These are phyloP conservation scores for Neocallimastix lanati DNA, from an alignment of 192 early-diverging fungal genomes.

Conservation along the genomic window DNA sequence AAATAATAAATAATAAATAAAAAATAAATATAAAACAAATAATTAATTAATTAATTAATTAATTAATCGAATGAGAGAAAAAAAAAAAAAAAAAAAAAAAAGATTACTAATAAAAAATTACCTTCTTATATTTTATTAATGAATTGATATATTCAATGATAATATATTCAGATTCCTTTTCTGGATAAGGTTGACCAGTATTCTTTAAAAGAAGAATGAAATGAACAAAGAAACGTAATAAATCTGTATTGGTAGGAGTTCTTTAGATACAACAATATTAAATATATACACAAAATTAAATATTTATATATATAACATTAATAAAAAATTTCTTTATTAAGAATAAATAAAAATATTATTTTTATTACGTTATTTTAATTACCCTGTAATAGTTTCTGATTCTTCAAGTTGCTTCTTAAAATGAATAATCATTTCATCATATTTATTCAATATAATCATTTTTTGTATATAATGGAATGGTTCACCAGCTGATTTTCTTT, in stretches of 20 bases:
- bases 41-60: too few relatives aligned
- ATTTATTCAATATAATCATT: not conserved
- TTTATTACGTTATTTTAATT: not conserved
- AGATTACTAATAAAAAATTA: too few relatives aligned
- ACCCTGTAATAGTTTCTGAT: not conserved
- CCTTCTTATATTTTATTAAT: not conserved
- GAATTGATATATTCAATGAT: not conserved
- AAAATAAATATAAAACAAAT: too few relatives aligned
- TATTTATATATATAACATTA: too few relatives aligned
- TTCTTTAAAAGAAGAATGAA: not conserved
- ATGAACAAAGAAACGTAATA: not conserved
- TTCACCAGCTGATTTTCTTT: not conserved
- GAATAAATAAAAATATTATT: not conserved
- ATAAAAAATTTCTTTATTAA: too few relatives aligned
- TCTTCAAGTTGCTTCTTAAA: not conserved
- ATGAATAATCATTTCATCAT: not conserved
- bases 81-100: too few relatives aligned
- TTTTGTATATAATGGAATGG: not conserved
- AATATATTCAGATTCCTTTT: not conserved
- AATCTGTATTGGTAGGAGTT: not conserved
- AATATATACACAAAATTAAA: too few relatives aligned
- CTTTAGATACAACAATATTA: too few relatives aligned
- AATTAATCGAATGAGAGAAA: too few relatives aligned
- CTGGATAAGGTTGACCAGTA: not conserved
- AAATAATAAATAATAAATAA: too few relatives aligned